phyloP scores from a whole-genome alignment of 352 stramenopile genomes.

The Phytophthora foliorum region DNA sequence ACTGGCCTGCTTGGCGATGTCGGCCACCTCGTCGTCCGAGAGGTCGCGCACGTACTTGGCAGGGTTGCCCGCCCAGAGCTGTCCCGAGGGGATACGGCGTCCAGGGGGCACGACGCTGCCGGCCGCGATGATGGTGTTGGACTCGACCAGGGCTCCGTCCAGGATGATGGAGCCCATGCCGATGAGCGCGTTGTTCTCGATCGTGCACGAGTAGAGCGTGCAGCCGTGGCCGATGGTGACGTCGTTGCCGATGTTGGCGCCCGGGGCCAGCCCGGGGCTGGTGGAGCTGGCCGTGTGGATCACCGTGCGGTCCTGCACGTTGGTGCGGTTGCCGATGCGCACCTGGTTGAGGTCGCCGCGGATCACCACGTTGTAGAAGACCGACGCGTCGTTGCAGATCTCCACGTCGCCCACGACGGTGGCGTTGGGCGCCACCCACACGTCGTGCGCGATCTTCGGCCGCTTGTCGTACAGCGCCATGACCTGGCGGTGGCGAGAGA shows the following conservation, averaged over 20 bases:
- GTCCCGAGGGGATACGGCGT: conserved; percentile 90
- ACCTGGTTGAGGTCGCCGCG: conserved; percentile 93
- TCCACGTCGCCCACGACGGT: conserved; percentile 97
- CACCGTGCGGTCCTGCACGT: conserved; percentile 97
- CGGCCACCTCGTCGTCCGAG: conserved; percentile 92
- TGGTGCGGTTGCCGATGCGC: conserved; percentile 96
- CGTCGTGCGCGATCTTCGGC: conserved; percentile 89
- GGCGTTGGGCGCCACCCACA: conserved; percentile 97
- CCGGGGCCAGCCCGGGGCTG: conserved; percentile 79
- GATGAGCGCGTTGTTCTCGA: conserved; percentile 97
- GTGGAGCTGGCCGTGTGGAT: conserved; percentile 93
- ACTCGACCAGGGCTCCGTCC: conserved; percentile 93
- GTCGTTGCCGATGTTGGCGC: conserved; percentile 95
- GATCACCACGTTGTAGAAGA: conserved; percentile 98
- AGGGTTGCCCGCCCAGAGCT: conserved; percentile 98
- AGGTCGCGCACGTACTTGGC: conserved; percentile 95
- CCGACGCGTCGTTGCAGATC: conserved; percentile 94
- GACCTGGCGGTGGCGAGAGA: conserved; percentile 94
- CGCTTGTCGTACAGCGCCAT: conserved; percentile 96
- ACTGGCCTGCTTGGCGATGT: conserved; percentile 87
- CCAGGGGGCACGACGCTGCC: conserved; percentile 94
- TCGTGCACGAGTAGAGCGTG: conserved; percentile 97
- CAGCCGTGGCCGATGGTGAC: conserved; percentile 96
- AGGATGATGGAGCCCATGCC: conserved; percentile 96
- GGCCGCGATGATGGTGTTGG: conserved; percentile 95